Evolutionary conservation across 345 rosid species (phyloP), one percentile per base, ranked within the genome.

Genomic region (Firmiana major): DNA sequence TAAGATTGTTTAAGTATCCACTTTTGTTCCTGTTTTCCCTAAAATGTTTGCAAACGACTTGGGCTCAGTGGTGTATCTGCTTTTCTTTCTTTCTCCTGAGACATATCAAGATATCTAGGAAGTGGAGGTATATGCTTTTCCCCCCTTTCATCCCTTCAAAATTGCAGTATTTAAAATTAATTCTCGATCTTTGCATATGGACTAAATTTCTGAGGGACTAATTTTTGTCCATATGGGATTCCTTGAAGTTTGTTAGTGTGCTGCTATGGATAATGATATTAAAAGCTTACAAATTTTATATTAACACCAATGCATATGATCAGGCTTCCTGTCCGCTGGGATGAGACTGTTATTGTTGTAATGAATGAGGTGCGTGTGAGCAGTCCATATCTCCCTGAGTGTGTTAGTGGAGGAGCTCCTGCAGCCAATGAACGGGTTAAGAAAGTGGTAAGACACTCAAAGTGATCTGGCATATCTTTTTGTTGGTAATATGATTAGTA

Each of bases 271-370:
- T 59, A 43, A 21, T 74, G 4, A 75, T n/a, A 34, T 48, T 6
- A 11, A 34, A 43, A 49, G n/a, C 28, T 31, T 46, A 7, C 28
- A 6, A 63, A 75, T 48, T 31, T 62, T 45, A 62, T 1, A n/a
- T 63, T 58, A 45, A 77, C 34, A 59, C 79, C 55, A 65, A 43
- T 42, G 51, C 71, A 7, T 59, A 13, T 73, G n/a, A 78, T 51
- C 88, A 96, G 99, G 90, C 97, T 92, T 81, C 98, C 99, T 55
- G 99, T 96, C 76, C 90, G 91, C 68, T 93, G 99, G 99, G 99
- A 96, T 75, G 92, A 93, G 86, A 88, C 97, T 38, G 89, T 75
- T 82, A 93, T 96, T 28, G 88, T 96, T 81, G 98, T 96, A 77
- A 87, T 92, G 97, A 85, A 92, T 77, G 97, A 93, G 85, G 99